Base-by-base conservation (phyloP, 805 yeast species). In the Saturnispora zaruensis region DNA sequence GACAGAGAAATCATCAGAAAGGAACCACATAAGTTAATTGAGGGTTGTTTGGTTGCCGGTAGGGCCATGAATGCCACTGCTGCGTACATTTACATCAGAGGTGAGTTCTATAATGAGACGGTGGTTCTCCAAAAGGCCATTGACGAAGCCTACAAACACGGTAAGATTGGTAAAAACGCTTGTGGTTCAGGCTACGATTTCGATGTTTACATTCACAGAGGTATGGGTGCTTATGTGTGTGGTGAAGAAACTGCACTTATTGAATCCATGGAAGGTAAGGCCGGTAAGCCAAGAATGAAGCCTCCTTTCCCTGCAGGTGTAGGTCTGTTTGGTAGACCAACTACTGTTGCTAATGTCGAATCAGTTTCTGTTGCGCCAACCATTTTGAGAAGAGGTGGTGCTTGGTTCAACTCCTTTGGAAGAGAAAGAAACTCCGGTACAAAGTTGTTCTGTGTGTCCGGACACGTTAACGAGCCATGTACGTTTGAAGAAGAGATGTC, bases 231-330 rank as follows among this genome's bases (percentile, higher is more conserved):
- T 9, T 87, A 87, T 68, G 77, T 87, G 46, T 87, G 96, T 70
- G 96, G 96, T 61, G 96, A 87, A 70, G 96, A 87, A 70, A 87
- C 96, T 41, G 89, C 95, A 5, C 72, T 87, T 65, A 86, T 87
- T 63, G 96, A 87, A 72, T 82, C 90, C 3, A 73, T 87, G 49
- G 96, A 87, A 71, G 96, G 96, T 60, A 87, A 87, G 69, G 95
- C 93, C 51, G 96, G 96, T 57, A 87, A 87, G 70, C 96, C 96
- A 58, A 81, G 96, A 70, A 77, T 87, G 66, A 87, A 87, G 79
- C 96, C 96, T 34, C 96, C 96, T 56, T 87, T 87, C 78, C 96
- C 96, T 33, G 96, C 95, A 33, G 96, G 95, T 62, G 91, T 87
- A 52, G 96, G 96, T 61, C 73, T 87, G 50, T 87, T 84, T 59